Conservation (phyloP, 2,329 filamentous ascomycete species). For the Diaporthe longicolla region DNA sequence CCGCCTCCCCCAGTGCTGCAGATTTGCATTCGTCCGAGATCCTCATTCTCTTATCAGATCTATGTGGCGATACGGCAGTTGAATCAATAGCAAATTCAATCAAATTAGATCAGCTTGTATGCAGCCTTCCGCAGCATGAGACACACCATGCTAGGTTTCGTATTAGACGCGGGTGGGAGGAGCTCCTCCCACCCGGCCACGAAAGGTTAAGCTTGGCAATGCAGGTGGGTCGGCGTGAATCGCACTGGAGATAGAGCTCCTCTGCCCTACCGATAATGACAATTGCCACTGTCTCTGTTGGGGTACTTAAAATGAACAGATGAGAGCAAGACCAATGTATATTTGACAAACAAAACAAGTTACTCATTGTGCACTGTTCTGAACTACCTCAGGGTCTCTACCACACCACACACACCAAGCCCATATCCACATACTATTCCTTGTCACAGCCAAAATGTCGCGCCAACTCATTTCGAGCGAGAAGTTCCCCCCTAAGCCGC, state of each 20-base stretch:
- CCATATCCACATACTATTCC: background rate
- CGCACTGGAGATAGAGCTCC: constrained; percentile 23
- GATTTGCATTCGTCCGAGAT: constrained; percentile 18
- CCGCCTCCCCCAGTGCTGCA: background rate
- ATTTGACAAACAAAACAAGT: constrained; percentile 27
- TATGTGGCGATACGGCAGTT: background rate
- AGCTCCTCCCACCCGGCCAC: constrained; percentile 29
- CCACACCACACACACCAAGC: background rate
- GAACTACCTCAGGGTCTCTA: background rate
- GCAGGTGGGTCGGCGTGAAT: constrained; percentile 16
- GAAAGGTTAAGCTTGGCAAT: constrained; percentile 1
- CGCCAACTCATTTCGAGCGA: constrained; percentile 62
- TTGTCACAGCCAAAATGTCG: constrained; percentile 53
- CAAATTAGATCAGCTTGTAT: background rate
- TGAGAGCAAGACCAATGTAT: constrained; percentile 11
- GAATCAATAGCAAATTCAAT: constrained; percentile 4
- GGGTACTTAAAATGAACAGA: constrained; percentile 24
- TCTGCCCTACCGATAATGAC: constrained; percentile 5
- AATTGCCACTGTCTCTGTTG: background rate
- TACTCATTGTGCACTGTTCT: constrained; percentile 5
- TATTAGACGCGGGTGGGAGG: constrained; percentile 15
- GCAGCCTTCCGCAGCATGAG: background rate
- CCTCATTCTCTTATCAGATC: constrained; percentile 19
- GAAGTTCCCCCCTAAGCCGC: constrained; percentile 62
- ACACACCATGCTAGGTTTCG: constrained; percentile 9